Evolutionary conservation across 768 basidiomycete genomes (phyloP).

Genomic region (Lactarius quietus): DNA sequence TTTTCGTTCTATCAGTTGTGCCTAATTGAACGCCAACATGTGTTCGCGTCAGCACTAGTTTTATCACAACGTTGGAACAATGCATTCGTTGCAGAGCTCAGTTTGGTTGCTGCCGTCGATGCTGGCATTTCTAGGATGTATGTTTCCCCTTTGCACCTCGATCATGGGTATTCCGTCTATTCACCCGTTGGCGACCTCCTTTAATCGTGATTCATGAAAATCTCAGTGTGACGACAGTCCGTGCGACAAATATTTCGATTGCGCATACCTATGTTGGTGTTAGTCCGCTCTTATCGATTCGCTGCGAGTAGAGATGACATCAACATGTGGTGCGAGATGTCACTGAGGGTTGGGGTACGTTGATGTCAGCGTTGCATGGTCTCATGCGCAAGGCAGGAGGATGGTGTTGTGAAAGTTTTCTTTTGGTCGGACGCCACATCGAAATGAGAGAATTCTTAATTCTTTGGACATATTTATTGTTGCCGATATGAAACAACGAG

Average conservation of each 20-base stretch:
- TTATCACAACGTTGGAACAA: constrained; percentile 2
- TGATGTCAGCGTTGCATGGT: constrained; percentile 3
- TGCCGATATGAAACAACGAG: constrained; percentile 13
- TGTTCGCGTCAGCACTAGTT: constrained; percentile 4
- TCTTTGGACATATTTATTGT: constrained; percentile 3
- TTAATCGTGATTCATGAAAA: constrained; percentile 63
- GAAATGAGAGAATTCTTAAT: not conserved
- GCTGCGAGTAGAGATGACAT: constrained; percentile 49
- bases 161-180: constrained; percentile 3
- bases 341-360: constrained; percentile 30
- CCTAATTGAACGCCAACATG: constrained; percentile 46
- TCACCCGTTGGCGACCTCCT: constrained; percentile 1
- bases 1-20: constrained; percentile 78
- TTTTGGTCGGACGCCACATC: constrained; percentile 1
- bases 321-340: constrained; percentile 69
- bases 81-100: constrained; percentile 45
- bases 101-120: constrained; percentile 70
- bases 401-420: constrained; percentile 8
- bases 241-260: constrained; percentile 62
- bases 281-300: constrained; percentile 2
- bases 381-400: constrained; percentile 13
- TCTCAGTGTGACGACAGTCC: constrained; percentile 67
- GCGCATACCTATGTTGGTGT: not conserved
- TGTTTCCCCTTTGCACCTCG: constrained; percentile 25
- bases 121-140: constrained; percentile 87